Evolutionary conservation across 768 basidiomycete genomes (phyloP).

Genomic region (Collybiopsis luxurians): DNA sequence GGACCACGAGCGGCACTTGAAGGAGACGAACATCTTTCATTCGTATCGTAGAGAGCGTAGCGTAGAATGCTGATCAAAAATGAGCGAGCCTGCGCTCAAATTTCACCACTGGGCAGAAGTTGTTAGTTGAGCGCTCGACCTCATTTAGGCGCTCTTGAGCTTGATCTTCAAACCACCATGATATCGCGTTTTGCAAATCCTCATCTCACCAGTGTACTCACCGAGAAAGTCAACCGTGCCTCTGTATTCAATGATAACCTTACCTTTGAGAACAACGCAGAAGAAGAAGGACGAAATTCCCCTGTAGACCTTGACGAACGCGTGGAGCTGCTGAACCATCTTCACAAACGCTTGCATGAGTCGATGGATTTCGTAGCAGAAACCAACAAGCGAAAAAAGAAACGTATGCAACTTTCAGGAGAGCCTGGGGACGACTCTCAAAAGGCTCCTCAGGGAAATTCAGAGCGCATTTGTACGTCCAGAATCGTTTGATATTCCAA

Average conservation of each 20-base stretch:
- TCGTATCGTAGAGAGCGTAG: too few relatives aligned
- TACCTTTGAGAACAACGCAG: background rate
- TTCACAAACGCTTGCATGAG: background rate
- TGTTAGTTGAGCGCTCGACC: too few relatives aligned
- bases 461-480: background rate
- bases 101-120: too few relatives aligned
- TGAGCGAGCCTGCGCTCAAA: too few relatives aligned
- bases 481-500: background rate
- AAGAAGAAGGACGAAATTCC: background rate
- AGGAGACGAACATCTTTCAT: too few relatives aligned
- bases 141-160: too few relatives aligned
- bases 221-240: background rate
- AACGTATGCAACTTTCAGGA: background rate
- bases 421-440: background rate
- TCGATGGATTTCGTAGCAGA: background rate
- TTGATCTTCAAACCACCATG: background rate
- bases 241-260: background rate
- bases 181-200: slow-evolving; percentile 4
- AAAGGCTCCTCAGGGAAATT: background rate
- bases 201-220: background rate
- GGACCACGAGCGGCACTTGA: too few relatives aligned
- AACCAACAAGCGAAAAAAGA: background rate
- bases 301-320: too few relatives aligned
- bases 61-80: too few relatives aligned
- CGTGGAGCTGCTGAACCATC: background rate